Percentiles rank a stretch among this genome's conserved stretches.
phyloP scores from a whole-genome alignment of 495 filamentous ascomycete species.

The Talaromyces borbonicus region DNA sequence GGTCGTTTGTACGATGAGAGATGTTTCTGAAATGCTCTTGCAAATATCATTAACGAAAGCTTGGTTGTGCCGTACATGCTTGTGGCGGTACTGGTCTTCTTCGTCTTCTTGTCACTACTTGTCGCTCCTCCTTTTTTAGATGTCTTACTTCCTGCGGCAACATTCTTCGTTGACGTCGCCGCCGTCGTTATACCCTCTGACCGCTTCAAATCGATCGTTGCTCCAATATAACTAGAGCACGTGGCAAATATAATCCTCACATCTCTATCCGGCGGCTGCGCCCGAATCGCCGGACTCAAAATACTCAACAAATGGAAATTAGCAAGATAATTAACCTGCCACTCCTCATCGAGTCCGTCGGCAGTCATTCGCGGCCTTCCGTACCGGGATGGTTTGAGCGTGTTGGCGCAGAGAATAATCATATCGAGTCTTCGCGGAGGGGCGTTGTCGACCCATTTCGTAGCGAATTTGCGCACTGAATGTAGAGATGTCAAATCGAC shows the following conservation, averaged over 20 bases:
- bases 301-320: conserved; percentile 94
- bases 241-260: conserved; percentile 79
- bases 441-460: conserved; percentile 94
- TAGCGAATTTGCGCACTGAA: conserved; percentile 89
- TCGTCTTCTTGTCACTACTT: background rate
- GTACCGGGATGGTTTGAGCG: conserved; percentile 53
- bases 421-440: conserved; percentile 88
- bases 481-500: conserved; percentile 81
- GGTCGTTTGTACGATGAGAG: conserved; percentile 71
- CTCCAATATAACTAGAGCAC: conserved; percentile 75
- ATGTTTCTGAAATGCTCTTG: conserved; percentile 80
- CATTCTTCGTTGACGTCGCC: conserved; percentile 9
- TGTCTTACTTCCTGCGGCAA: conserved; percentile 8
- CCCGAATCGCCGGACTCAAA: conserved; percentile 74
- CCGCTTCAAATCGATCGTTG: conserved; percentile 46
- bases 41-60: conserved; percentile 80
- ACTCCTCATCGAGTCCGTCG: conserved; percentile 79
- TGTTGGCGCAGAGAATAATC: conserved; percentile 76
- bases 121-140: conserved; percentile 19
- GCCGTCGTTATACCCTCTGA: conserved; percentile 12
- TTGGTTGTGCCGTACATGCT: conserved; percentile 77
- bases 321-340: conserved; percentile 90
- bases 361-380: conserved; percentile 43
- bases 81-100: background rate
- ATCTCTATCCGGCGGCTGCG: conserved; percentile 87